A percentile compares a stretch with the other conserved stretches of the same genome.
Evolutionary conservation across 371 early-diverging fungal genomes (phyloP).

Genomic region (Coemansia sp.): DNA sequence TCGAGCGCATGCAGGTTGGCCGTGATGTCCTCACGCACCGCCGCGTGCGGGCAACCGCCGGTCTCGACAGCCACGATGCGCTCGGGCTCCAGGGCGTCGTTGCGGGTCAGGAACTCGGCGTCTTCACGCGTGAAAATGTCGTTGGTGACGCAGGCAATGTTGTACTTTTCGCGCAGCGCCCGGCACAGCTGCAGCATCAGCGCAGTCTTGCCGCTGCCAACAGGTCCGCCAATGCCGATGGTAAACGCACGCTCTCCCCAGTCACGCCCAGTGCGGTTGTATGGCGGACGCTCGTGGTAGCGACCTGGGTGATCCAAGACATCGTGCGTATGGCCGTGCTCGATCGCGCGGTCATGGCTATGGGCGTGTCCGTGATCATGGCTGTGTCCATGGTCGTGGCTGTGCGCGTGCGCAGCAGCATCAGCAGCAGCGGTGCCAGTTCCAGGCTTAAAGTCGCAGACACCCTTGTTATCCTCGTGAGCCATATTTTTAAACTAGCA

Average conservation of each 20-base stretch:
- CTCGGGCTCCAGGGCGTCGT: slow-evolving; percentile 81
- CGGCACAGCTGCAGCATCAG: slow-evolving; percentile 88
- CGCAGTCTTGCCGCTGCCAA: slow-evolving; percentile 94
- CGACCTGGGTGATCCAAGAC: slow-evolving; percentile 83
- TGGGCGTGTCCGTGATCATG: slow-evolving; percentile 50
- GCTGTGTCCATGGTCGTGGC: slow-evolving; percentile 45
- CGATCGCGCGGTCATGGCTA: slow-evolving; percentile 56
- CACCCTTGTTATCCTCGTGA: slow-evolving; percentile 4
- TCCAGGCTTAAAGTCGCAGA: slow-evolving; percentile 38
- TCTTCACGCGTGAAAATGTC: slow-evolving; percentile 89
- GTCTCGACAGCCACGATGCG: slow-evolving; percentile 92
- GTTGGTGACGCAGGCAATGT: slow-evolving; percentile 83
- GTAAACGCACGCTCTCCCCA: slow-evolving; percentile 93
- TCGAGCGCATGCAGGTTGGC: slow-evolving; percentile 92
- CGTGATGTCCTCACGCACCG: slow-evolving; percentile 91
- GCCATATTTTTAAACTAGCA: neutral
- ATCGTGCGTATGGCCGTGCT: slow-evolving; percentile 91
- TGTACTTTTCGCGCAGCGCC: slow-evolving; percentile 70
- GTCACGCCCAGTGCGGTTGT: slow-evolving; percentile 70
- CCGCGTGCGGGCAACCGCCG: slow-evolving; percentile 95
- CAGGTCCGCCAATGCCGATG: slow-evolving; percentile 94
- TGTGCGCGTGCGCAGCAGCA: slow-evolving; percentile 55
- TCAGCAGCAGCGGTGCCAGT: slow-evolving; percentile 20
- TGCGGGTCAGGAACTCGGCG: slow-evolving; percentile 85
- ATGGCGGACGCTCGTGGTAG: slow-evolving; percentile 73